Conservation (phyloP, 139 green algal species). For the Chlamydomonas schloesseri region DNA sequence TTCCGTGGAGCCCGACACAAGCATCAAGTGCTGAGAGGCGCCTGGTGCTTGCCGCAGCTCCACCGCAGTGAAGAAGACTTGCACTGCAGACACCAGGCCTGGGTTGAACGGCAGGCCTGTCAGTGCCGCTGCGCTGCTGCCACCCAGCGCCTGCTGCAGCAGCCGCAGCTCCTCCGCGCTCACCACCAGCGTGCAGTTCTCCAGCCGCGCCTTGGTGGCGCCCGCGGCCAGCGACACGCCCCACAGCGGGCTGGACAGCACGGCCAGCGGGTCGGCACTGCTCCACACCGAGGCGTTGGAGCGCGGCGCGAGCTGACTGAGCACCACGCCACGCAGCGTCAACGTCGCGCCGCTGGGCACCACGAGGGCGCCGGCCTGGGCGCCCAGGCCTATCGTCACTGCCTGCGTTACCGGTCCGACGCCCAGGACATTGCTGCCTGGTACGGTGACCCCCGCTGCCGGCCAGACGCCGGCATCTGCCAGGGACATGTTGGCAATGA, state of each 20-base stretch:
- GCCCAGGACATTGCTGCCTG: too few relatives aligned
- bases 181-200: slow-evolving; percentile 17
- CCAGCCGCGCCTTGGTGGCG: neutral
- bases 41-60: neutral
- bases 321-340: neutral
- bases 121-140: neutral
- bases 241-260: slow-evolving; percentile 33
- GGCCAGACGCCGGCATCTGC: too few relatives aligned
- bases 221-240: neutral
- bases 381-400: neutral
- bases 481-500: neutral
- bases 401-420: too few relatives aligned
- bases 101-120: neutral
- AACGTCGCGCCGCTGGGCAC: neutral
- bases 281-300: neutral
- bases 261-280: neutral
- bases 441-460: too few relatives aligned
- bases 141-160: slow-evolving; percentile 11
- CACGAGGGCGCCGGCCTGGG: neutral
- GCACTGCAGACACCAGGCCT: neutral
- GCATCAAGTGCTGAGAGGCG: neutral
- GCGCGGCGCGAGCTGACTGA: neutral
- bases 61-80: neutral
- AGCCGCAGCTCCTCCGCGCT: neutral
- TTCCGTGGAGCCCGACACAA: neutral